Base-by-base conservation (phyloP, 345 rosid genomes). In the Kandelia obovata region DNA sequence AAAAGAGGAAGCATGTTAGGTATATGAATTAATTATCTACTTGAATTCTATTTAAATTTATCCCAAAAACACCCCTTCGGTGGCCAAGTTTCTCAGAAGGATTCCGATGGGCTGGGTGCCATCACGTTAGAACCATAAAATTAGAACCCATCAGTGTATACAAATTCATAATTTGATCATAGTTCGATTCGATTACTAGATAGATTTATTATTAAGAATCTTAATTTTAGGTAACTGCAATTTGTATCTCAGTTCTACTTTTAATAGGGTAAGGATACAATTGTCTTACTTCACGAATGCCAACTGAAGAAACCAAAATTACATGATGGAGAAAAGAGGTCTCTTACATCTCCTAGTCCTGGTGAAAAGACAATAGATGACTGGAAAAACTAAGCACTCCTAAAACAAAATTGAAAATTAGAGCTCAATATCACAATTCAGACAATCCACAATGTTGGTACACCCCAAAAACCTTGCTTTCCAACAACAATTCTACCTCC, bases 401-500 rank as follows among this genome's bases (percentile, higher is more conserved):
- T 43, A 13, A 11, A 23, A 56, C 25, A 56, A 8, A 58, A 39
- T 43, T 43, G 27, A 20, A 10, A 27, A 57, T 52, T 58, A 58
- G 32, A 20, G 53, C 69, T 66, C 66, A 34, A 63, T 32, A 31
- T 69, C 71, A 71, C 70, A 39, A 43, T 26, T 28, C 51, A 39
- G 59, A 61, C 68, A 56, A 60, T 53, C 51, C 52, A 39, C 49
- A 25, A 43, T 9, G 64, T 63, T n/a, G 53, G 53, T 69, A 70
- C 72, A 73, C 16, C 68, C 25, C 32, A 28, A 61, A 67, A 46
- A 8, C 30, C 30, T 25, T 56, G 28, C 30, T 56, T 56, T 43
- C 15, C 59, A 56, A 56, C 16, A 56, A 15, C 34, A 8, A 73
- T 80, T 13, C 83, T 88, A 92, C 82, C 97, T 87, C 64, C 88